A percentile compares a stretch with the other conserved stretches of the same genome.
Evolutionary conservation across 495 filamentous ascomycete genomes (phyloP).

Genomic region (Viridothelium virens): DNA sequence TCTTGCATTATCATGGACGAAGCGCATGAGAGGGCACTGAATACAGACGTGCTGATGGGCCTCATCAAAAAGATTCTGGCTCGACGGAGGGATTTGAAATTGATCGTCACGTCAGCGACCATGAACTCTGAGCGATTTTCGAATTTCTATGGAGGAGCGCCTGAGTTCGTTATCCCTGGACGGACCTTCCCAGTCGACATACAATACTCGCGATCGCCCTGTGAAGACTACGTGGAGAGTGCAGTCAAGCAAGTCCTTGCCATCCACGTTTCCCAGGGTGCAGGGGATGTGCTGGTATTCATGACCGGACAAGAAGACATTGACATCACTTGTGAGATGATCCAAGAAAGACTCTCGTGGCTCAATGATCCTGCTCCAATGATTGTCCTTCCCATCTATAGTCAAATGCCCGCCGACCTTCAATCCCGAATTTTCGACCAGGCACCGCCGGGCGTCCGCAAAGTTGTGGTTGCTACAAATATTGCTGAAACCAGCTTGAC

Average conservation of each 20-base stretch:
- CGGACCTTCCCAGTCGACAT: conserved; percentile 96
- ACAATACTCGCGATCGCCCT: conserved; percentile 89
- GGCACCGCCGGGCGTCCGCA: conserved; percentile 81
- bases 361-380: conserved; percentile 93
- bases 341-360: conserved; percentile 80
- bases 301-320: conserved; percentile 99
- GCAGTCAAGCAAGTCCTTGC: conserved; percentile 94
- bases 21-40: conserved; percentile 92
- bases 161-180: conserved; percentile 94
- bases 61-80: conserved; percentile 95
- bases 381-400: conserved; percentile 95
- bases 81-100: conserved; percentile 79
- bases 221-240: conserved; percentile 95
- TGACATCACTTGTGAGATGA: conserved; percentile 87
- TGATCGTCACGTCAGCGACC: conserved; percentile 97
- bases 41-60: conserved; percentile 96
- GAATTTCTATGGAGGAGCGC: conserved; percentile 93
- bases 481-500: conserved; percentile 98
- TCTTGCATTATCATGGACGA: conserved; percentile 99
- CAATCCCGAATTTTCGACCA: conserved; percentile 97
- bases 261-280: conserved; percentile 90
- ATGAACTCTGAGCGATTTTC: conserved; percentile 98
- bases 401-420: conserved; percentile 96
- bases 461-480: conserved; percentile 97
- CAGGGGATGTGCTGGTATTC: conserved; percentile 93